Evolutionary conservation across 1,284 basidiomycete species (phyloP).

Genomic region (Rhodotorula sp.): DNA sequence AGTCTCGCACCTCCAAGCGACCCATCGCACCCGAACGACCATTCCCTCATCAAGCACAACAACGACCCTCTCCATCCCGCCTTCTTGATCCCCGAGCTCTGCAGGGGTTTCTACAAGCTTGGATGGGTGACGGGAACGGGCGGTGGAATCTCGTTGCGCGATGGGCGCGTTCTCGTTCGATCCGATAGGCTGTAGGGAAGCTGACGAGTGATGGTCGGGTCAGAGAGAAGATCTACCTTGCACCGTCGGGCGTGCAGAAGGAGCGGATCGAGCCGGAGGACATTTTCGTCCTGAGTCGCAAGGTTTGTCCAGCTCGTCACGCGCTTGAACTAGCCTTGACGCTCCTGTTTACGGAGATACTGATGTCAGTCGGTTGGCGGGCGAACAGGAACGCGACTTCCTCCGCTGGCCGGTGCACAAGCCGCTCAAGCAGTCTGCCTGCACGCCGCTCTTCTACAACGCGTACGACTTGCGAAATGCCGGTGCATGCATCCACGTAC

Average conservation of each 20-base stretch:
- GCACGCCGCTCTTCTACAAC: constrained; percentile 85
- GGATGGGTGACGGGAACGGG: constrained; percentile 63
- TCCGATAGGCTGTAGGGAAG: neutral
- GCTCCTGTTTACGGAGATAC: neutral
- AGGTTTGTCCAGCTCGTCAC: constrained; percentile 48
- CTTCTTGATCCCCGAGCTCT: constrained; percentile 67
- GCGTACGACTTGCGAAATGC: constrained; percentile 73
- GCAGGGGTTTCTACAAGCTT: constrained; percentile 56
- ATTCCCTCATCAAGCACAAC: constrained; percentile 26
- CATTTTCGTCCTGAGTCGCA: constrained; percentile 75
- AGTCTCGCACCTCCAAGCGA: constrained; percentile 28
- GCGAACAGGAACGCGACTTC: constrained; percentile 60
- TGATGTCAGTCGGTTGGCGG: constrained; percentile 40
- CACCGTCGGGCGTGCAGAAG: constrained; percentile 83
- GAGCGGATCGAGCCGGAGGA: constrained; percentile 73
- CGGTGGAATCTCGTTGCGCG: constrained; percentile 65
- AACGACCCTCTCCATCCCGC: constrained; percentile 59
- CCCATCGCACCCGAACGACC: constrained; percentile 29
- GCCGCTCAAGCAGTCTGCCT: constrained; percentile 44
- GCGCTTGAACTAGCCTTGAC: neutral
- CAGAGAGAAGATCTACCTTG: constrained; percentile 76
- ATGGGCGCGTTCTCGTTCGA: constrained; percentile 56
- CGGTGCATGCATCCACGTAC: constrained; percentile 71
- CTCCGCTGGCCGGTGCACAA: constrained; percentile 65
- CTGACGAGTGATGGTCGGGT: neutral